phyloP scores from a whole-genome alignment of 2,329 filamentous ascomycete species.

The Nakataea oryzae region DNA sequence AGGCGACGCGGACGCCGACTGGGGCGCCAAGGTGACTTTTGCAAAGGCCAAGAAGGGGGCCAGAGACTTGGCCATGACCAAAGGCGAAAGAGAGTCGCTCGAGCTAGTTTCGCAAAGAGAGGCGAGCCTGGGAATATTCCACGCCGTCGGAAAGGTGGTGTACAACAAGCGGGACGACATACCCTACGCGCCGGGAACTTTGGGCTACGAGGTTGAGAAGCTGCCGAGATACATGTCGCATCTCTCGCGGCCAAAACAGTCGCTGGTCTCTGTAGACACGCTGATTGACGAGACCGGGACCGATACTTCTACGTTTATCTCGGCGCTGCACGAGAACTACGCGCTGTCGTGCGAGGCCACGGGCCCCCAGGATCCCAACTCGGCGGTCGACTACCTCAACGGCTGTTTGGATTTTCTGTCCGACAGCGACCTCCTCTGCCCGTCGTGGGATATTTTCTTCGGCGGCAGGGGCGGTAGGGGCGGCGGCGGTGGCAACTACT shows the following conservation, averaged over 20 bases:
- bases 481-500: slow-evolving; percentile 27
- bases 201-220: slow-evolving; percentile 34
- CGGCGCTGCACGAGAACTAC: slow-evolving; percentile 61
- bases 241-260: slow-evolving; percentile 47
- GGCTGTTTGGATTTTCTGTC: slow-evolving; percentile 82
- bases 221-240: slow-evolving; percentile 51
- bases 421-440: slow-evolving; percentile 74
- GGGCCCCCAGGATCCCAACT: slow-evolving; percentile 36
- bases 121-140: slow-evolving; percentile 85
- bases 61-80: slow-evolving; percentile 53
- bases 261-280: slow-evolving; percentile 58
- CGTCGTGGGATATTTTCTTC: slow-evolving; percentile 60
- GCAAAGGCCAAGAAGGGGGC: slow-evolving; percentile 54
- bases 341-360: slow-evolving; percentile 65
- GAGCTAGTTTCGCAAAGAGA: slow-evolving; percentile 79
- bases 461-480: slow-evolving; percentile 37
- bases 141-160: slow-evolving; percentile 89
- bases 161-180: slow-evolving; percentile 80
- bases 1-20: slow-evolving; percentile 61
- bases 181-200: slow-evolving; percentile 22
- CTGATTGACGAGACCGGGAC: slow-evolving; percentile 92
- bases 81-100: slow-evolving; percentile 68
- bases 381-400: slow-evolving; percentile 67
- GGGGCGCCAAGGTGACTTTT: slow-evolving; percentile 65
- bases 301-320: slow-evolving; percentile 50